A percentile compares a stretch with the other conserved stretches of the same genome.
Conservation (phyloP, 495 filamentous ascomycete species). For the Penicillium manginii region DNA sequence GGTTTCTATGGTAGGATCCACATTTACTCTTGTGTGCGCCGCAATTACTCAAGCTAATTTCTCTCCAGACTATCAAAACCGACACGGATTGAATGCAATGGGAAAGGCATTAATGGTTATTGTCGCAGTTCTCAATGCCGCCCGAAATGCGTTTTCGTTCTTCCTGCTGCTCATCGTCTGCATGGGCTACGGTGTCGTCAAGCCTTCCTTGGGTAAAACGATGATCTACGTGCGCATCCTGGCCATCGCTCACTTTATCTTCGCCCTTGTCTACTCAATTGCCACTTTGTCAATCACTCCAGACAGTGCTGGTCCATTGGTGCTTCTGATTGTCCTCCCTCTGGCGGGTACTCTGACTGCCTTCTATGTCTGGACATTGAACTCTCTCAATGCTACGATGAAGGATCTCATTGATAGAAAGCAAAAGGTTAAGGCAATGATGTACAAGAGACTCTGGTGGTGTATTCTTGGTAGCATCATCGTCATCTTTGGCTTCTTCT, state of each 20-base stretch:
- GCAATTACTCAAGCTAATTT: not conserved
- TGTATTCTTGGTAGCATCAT: constrained; percentile 89
- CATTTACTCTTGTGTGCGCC: not conserved
- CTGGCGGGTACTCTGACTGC: constrained; percentile 90
- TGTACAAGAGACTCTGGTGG: constrained; percentile 99
- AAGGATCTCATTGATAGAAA: constrained; percentile 93
- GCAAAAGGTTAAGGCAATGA: constrained; percentile 87
- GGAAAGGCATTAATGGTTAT: constrained; percentile 86
- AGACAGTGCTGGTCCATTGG: constrained; percentile 70
- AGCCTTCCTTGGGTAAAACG: constrained; percentile 86
- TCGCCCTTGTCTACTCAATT: constrained; percentile 90
- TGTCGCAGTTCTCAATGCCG: constrained; percentile 89
- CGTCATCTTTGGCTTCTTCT: constrained; percentile 96
- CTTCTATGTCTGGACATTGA: constrained; percentile 99
- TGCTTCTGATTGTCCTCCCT: constrained; percentile 94
- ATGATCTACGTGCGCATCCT: constrained; percentile 95
- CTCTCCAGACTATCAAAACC: constrained; percentile 79
- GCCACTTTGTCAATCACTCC: constrained; percentile 89
- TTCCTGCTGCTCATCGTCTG: constrained; percentile 98
- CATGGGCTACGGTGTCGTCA: constrained; percentile 99
- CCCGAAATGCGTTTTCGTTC: constrained; percentile 96
- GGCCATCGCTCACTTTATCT: constrained; percentile 90
- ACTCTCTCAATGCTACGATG: constrained; percentile 90
- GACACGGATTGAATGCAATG: constrained; percentile 76
- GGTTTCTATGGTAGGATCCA: constrained; percentile 72